Evolutionary conservation across 192 early-diverging fungal species (phyloP), one percentile per base, ranked within the genome.

Genomic region (Linnemannia elongata): DNA sequence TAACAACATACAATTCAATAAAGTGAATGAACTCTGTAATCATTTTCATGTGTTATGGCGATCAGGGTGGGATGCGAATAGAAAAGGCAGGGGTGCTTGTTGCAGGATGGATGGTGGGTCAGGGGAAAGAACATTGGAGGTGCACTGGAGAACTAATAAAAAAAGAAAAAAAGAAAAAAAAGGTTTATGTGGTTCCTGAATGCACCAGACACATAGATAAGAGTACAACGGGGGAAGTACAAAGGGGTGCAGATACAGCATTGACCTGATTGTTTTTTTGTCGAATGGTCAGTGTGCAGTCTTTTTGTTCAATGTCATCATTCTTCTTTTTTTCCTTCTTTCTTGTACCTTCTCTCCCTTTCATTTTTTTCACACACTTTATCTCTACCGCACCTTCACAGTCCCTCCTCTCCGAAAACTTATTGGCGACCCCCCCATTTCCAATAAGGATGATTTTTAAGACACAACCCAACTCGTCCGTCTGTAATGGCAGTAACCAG

Each of bases 251-350:
- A 45, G 13, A 10, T 10, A 45, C 10, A 45, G 44, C 44, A 45
- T 45, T 10, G 44, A 45, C 44, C 13, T 45, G 44, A 3, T 15
- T 45, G 2, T 2, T 0, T 13, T 45, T 15, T 45, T 13, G 1
- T n/a, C 13, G 44, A 45, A 0, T 45, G 12, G 10, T 45, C 13
- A 15, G 44, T 45, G 44, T 45, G 44, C 44, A 2, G 38, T 39
- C 6, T 39, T 45, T 45, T 45, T 45, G 44, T 15, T 9, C 44
- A 45, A 12, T 45, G 44, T 45, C 13, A 9, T 45, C 12, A 45
- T 45, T 45, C 44, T 33, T 82, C 47, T 70, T 45, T 69, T 39
- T 52, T 38, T 72, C n/a, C 38, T 49, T 76, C 74, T 49, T 36
- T 66, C 57, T 33, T 39, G 35, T 41, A 17, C 45, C 68, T n/a